Conservation (phyloP, 2,329 filamentous ascomycete species). For the Capronia epimyces region DNA sequence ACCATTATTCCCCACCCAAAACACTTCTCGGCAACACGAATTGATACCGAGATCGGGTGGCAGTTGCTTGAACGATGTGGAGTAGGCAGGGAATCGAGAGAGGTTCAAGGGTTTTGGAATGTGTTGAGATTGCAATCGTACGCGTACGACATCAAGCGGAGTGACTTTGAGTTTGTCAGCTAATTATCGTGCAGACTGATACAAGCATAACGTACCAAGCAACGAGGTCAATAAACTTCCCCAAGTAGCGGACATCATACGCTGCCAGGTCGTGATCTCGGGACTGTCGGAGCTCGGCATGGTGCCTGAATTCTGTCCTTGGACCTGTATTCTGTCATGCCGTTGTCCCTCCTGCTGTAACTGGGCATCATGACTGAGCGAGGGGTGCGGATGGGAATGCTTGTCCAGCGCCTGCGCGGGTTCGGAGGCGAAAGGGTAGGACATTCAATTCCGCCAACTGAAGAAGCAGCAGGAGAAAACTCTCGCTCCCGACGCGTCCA, state of each 20-base stretch:
- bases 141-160: slow-evolving; percentile 91
- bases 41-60: slow-evolving; percentile 86
- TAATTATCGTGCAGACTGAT: slow-evolving; percentile 8
- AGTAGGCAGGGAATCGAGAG: slow-evolving; percentile 52
- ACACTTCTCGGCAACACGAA: slow-evolving; percentile 92
- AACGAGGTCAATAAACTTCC: slow-evolving; percentile 87
- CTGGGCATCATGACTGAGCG: slow-evolving; percentile 20
- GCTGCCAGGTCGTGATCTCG: slow-evolving; percentile 74
- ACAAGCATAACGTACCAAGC: slow-evolving; percentile 59
- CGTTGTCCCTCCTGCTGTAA: slow-evolving; percentile 21
- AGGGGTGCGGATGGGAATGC: slow-evolving; percentile 15
- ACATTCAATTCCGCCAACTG: slow-evolving; percentile 22
- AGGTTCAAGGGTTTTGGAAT: slow-evolving; percentile 49
- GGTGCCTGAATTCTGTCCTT: slow-evolving; percentile 18
- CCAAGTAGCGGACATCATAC: slow-evolving; percentile 89
- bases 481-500: background rate
- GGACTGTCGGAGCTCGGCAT: slow-evolving; percentile 19
- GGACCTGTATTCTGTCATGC: slow-evolving; percentile 29
- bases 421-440: slow-evolving; percentile 21
- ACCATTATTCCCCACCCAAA: slow-evolving; percentile 83
- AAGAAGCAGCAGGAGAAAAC: background rate
- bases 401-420: slow-evolving; percentile 23
- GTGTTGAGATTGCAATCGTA: slow-evolving; percentile 82
- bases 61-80: slow-evolving; percentile 57
- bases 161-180: slow-evolving; percentile 58